phyloP scores from a whole-genome alignment of 75 land plant species.

The Adiantum capillusveneris region DNA sequence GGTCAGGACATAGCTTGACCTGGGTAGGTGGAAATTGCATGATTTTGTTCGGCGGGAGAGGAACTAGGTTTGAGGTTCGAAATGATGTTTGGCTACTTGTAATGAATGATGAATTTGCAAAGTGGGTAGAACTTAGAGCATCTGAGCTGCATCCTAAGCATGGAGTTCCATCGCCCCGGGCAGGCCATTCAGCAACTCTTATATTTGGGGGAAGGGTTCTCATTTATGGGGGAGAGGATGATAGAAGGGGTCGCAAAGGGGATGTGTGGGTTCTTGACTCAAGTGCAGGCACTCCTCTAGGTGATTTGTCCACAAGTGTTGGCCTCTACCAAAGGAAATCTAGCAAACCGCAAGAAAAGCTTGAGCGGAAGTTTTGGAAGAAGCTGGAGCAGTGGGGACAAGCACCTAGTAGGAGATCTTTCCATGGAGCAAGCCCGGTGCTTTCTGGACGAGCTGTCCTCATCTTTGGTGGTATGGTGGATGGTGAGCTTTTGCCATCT shows the following conservation, averaged over 20 bases:
- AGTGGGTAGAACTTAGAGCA: slow-evolving; percentile 60
- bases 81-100: slow-evolving; percentile 86
- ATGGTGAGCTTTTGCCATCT: slow-evolving; percentile 51
- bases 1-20: slow-evolving; percentile 92
- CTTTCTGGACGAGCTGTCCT: slow-evolving; percentile 49
- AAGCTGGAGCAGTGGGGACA: slow-evolving; percentile 50
- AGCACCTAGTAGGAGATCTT: slow-evolving; percentile 51
- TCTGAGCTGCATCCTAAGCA: slow-evolving; percentile 25
- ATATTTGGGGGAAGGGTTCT: slow-evolving; percentile 66
- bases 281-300: slow-evolving; percentile 21
- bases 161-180: slow-evolving; percentile 55
- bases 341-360: slow-evolving; percentile 9
- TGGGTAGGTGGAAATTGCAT: slow-evolving; percentile 50
- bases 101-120: slow-evolving; percentile 20
- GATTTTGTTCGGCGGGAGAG: slow-evolving; percentile 88
- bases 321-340: slow-evolving; percentile 3
- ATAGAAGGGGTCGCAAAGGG: slow-evolving; percentile 60
- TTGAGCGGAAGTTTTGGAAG: slow-evolving; percentile 58
- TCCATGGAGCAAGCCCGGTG: slow-evolving; percentile 72
- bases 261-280: slow-evolving; percentile 87
- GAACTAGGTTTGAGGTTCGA: slow-evolving; percentile 71
- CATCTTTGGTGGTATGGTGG: slow-evolving; percentile 94
- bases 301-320: slow-evolving; percentile 15
- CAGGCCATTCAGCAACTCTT: slow-evolving; percentile 82
- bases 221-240: slow-evolving; percentile 92